Percentiles rank a stretch among this genome's conserved stretches.
These are phyloP conservation scores for Aphanomyces invadans DNA, from an alignment of 352 stramenopile genomes.

Conservation along the genomic window DNA sequence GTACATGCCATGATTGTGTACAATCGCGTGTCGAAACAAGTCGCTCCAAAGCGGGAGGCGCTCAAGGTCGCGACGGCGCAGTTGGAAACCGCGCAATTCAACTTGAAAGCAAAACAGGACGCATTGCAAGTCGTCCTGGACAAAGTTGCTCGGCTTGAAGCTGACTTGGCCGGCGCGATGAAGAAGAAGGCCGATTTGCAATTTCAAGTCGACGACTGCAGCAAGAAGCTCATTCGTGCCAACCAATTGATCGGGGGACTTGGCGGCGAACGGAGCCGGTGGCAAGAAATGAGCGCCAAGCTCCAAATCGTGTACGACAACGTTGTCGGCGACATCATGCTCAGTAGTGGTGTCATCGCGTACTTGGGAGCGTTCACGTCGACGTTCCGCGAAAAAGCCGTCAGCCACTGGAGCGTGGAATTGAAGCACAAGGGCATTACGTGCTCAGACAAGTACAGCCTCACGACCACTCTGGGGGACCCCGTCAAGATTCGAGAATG, in stretches of 20 bases:
- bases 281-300: slow-evolving; percentile 84
- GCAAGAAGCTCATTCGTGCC: slow-evolving; percentile 86
- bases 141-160: slow-evolving; percentile 85
- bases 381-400: slow-evolving; percentile 85
- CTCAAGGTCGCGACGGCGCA: slow-evolving; percentile 84
- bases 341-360: slow-evolving; percentile 89
- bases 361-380: slow-evolving; percentile 92
- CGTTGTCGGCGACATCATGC: slow-evolving; percentile 89
- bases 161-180: slow-evolving; percentile 82
- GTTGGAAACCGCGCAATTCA: slow-evolving; percentile 77
- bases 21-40: slow-evolving; percentile 88
- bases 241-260: slow-evolving; percentile 91
- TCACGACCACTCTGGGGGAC: slow-evolving; percentile 86
- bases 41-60: slow-evolving; percentile 89
- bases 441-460: slow-evolving; percentile 67
- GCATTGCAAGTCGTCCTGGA: slow-evolving; percentile 88
- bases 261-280: slow-evolving; percentile 89
- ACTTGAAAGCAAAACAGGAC: slow-evolving; percentile 85
- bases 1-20: slow-evolving; percentile 96
- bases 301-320: slow-evolving; percentile 86
- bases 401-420: slow-evolving; percentile 70
- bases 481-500: slow-evolving; percentile 89
- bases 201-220: slow-evolving; percentile 89
- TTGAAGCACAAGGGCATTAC: slow-evolving; percentile 45
- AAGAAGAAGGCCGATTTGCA: slow-evolving; percentile 89